A percentile compares a stretch with the other conserved stretches of the same genome.
These are phyloP conservation scores for Ambrosia artemisiifolia DNA, from an alignment of 129 eudicot genomes.

Conservation along the genomic window DNA sequence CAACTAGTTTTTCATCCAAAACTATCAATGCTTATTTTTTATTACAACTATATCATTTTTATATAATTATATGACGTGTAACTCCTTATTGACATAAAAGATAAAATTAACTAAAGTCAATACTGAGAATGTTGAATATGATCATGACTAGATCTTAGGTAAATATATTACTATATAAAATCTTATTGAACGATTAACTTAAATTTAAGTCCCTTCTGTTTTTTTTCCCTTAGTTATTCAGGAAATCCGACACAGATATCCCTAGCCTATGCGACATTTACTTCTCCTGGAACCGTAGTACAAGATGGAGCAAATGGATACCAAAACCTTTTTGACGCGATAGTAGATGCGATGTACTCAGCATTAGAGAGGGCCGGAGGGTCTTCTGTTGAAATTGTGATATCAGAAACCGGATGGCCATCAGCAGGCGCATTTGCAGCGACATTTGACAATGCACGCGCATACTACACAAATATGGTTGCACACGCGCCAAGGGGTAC, in stretches of 20 bases:
- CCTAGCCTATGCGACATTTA: conserved; percentile 33
- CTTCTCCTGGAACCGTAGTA: conserved; percentile 32
- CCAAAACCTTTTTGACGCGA: conserved; percentile 44
- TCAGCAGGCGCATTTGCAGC: conserved; percentile 37
- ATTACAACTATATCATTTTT: background rate
- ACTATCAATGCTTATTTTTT: no score
- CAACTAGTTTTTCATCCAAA: no score
- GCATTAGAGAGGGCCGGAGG: conserved; percentile 32
- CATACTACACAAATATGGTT: conserved; percentile 30
- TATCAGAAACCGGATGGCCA: conserved; percentile 45
- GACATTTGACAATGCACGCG: conserved; percentile 34
- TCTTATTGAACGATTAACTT: background rate
- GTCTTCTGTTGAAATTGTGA: conserved; percentile 26
- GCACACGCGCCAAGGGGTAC: conserved; percentile 32
- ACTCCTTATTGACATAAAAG: background rate
- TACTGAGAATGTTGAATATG: background rate
- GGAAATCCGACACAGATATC: conserved; percentile 35
- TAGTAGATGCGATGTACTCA: conserved; percentile 31
- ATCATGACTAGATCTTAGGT: background rate
- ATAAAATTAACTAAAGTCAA: background rate
- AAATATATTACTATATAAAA: background rate
- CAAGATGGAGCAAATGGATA: conserved; percentile 36
- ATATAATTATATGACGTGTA: background rate
- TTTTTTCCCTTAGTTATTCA: conserved; percentile 19
- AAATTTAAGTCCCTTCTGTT: background rate